Evolutionary conservation across 2,329 filamentous ascomycete genomes (phyloP), one percentile per base, ranked within the genome.

Genomic region (Trichoderma lentiforme): DNA sequence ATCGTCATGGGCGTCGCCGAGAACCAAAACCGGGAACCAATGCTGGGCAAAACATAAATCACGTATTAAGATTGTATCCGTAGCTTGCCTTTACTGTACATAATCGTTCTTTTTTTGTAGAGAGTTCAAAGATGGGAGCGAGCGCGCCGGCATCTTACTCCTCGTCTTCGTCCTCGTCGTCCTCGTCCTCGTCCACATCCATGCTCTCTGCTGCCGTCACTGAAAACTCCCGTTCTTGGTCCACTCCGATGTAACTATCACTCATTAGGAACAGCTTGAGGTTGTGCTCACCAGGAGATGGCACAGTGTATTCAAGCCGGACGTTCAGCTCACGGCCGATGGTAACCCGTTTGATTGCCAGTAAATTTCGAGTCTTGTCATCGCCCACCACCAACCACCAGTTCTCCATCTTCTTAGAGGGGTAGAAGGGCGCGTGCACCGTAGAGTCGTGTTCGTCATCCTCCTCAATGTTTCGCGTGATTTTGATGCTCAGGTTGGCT

Each of bases 371-470:
- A 53, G 92, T 93, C 80, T 90, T 92, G 83, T 98, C 94, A 77
- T 98, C 95, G 34, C 95, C 95, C 39, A 99, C 93, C 24, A 99
- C 93, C 71, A 99, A 84, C 96, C 96, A 99, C 95, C 95, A 99
- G 80, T 96, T 97, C 86, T 99, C 96, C 85, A 93, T 92, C 87
- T 99, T 99, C 81, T 92, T 92, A 64, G 82, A 86, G 1, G 96
- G 95, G 80, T 96, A 99, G 86, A 98, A 99, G 0, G 96, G 96
- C 66, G 95, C 95, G 80, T 98, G 95, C 2, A 98, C 97, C 1
- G 91, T 91, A 2, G 92, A 89, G 80, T 98, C 94, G 18, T 92
- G 88, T 75, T 93, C 91, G 26, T 88, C 85, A 14, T 86, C 85
- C 68, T 91, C 89, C n/a, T 90, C 91, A 6, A 95, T 84, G 77